phyloP scores from a whole-genome alignment of 2,329 filamentous ascomycete genomes.

The Botrytis paeoniae region DNA sequence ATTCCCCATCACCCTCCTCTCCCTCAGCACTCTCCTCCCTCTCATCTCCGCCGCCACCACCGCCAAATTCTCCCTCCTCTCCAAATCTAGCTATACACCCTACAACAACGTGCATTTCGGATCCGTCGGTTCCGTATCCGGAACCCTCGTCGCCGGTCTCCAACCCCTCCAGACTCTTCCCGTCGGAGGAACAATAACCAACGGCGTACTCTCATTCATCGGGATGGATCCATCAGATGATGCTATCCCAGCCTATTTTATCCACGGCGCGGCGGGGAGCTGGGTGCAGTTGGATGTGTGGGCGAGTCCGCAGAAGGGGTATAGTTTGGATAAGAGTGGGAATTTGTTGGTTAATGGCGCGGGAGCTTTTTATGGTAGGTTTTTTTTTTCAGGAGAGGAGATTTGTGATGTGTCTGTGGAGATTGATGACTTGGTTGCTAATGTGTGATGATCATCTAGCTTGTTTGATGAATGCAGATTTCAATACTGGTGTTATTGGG shows the following conservation, averaged over 20 bases:
- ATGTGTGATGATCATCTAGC: background rate
- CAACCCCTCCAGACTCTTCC: background rate
- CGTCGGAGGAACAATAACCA: background rate
- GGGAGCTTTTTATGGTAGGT: background rate
- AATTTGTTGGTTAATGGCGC: background rate
- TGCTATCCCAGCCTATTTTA: background rate
- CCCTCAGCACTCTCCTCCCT: background rate
- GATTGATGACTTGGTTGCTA: background rate
- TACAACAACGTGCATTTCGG: conserved; percentile 5
- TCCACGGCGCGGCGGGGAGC: background rate
- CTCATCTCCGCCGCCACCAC: background rate
- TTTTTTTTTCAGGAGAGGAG: background rate
- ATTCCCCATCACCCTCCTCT: background rate
- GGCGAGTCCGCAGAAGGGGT: background rate
- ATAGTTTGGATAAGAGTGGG: background rate
- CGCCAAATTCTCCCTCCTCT: conserved; percentile 2
- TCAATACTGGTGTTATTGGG: background rate
- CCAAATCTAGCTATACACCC: background rate
- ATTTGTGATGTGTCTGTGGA: background rate
- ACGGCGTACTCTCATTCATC: background rate
- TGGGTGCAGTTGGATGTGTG: background rate
- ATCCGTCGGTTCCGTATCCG: background rate
- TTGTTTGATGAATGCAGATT: background rate
- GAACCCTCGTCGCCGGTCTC: background rate
- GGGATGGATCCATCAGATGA: background rate